Conservation (phyloP, 1,139 yeast species). For the Schizosaccharomyces versatilis region DNA sequence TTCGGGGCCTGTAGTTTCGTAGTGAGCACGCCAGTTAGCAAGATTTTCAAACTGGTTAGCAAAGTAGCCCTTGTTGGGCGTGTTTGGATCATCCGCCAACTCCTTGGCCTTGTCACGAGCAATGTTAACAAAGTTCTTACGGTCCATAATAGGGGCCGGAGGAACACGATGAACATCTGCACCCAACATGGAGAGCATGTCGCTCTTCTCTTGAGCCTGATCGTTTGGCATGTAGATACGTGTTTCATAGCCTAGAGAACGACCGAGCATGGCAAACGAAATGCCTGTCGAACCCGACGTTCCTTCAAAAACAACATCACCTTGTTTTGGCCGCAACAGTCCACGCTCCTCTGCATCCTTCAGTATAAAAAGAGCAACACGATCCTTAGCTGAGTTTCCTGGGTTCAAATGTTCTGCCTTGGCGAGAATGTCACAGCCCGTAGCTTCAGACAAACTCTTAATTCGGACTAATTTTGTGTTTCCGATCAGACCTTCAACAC, state of each 20-base stretch:
- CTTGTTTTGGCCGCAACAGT: slow-evolving; percentile 3
- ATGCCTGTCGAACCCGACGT: slow-evolving; percentile 55
- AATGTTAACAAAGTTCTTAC: slow-evolving; percentile 74
- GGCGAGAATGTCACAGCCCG: slow-evolving; percentile 71
- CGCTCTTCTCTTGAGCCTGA: slow-evolving; percentile 64
- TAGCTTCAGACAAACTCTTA: slow-evolving; percentile 44
- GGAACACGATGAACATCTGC: slow-evolving; percentile 73
- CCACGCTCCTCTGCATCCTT: slow-evolving; percentile 25
- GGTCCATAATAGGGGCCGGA: slow-evolving; percentile 90
- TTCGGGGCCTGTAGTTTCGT: slow-evolving; percentile 72
- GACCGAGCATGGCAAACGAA: slow-evolving; percentile 67
- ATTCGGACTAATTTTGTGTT: slow-evolving; percentile 72
- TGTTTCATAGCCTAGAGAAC: slow-evolving; percentile 69
- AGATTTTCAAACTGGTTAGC: slow-evolving; percentile 94
- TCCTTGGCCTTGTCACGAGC: slow-evolving; percentile 45
- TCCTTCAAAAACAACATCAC: slow-evolving; percentile 10
- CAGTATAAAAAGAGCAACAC: slow-evolving; percentile 76
- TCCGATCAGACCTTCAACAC: slow-evolving; percentile 52
- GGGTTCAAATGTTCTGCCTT: slow-evolving; percentile 74
- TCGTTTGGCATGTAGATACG: slow-evolving; percentile 93
- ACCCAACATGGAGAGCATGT: slow-evolving; percentile 48
- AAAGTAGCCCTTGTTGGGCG: slow-evolving; percentile 35
- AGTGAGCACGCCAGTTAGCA: slow-evolving; percentile 72
- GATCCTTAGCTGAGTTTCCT: slow-evolving; percentile 87
- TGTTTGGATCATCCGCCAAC: slow-evolving; percentile 25